Evolutionary conservation across 176 grass and related monocot species (phyloP).

Genomic region (Neostapfia colusana): DNA sequence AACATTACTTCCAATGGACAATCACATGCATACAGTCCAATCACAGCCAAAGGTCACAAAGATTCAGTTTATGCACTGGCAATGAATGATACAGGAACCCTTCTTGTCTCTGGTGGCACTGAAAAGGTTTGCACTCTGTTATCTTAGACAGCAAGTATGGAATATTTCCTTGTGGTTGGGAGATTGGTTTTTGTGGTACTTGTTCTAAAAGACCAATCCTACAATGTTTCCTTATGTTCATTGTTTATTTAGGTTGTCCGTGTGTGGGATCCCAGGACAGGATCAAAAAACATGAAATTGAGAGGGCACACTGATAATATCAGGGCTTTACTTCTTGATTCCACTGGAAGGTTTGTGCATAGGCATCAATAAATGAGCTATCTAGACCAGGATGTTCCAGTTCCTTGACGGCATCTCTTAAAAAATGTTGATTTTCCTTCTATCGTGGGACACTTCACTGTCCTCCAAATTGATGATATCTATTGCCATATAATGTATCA

Average conservation of each 20-base stretch:
- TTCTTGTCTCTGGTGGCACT: constrained; percentile 95
- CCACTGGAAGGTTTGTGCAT: constrained; percentile 75
- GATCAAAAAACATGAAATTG: constrained; percentile 90
- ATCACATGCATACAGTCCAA: constrained; percentile 80
- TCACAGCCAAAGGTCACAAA: constrained; percentile 83
- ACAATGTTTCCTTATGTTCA: constrained; percentile 7
- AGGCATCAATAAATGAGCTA: constrained; percentile 30
- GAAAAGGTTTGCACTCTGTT: constrained; percentile 62
- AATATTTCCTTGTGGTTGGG: constrained; percentile 2
- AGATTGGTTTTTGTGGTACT: background rate
- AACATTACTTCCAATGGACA: constrained; percentile 60
- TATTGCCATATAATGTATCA: constrained; percentile 8
- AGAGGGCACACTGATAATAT: constrained; percentile 96
- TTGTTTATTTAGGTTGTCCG: constrained; percentile 72
- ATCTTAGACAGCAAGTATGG: background rate
- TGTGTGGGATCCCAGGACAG: constrained; percentile 86
- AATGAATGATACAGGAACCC: constrained; percentile 87
- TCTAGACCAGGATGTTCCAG: constrained; percentile 4
- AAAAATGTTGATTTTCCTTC: background rate
- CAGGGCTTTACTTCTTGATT: constrained; percentile 88
- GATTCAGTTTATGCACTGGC: constrained; percentile 98
- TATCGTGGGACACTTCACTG: background rate
- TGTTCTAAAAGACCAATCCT: constrained; percentile 9
- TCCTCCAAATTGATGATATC: background rate
- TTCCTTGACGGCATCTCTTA: constrained; percentile 7